phyloP scores from a whole-genome alignment of 139 green algal genomes.

The Tetradesmus obliquus region DNA sequence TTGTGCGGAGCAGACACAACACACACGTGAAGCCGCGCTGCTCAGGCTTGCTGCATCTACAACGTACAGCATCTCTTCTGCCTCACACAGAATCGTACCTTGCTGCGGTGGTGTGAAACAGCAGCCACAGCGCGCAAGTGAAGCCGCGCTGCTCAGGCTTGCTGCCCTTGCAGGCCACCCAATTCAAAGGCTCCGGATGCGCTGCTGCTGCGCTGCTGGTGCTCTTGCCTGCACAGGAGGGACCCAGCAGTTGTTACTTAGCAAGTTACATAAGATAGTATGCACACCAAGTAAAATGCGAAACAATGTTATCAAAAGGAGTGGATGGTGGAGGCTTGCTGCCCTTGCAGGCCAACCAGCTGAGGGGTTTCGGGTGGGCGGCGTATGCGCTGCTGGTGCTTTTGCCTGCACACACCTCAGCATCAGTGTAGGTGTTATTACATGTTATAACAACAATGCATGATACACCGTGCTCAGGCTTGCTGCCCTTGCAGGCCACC shows the following conservation, averaged over 20 bases:
- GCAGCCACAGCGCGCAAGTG: constrained; percentile 83
- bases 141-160: constrained; percentile 67
- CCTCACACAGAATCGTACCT: constrained; percentile 23
- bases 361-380: too few relatives aligned
- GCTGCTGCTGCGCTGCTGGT: neutral
- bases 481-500: constrained; percentile 62
- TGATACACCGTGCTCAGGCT: constrained; percentile 51
- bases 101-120: constrained; percentile 75
- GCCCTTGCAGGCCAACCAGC: neutral
- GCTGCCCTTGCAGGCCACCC: constrained; percentile 65
- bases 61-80: too few relatives aligned
- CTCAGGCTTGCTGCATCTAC: neutral
- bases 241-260: neutral
- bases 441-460: neutral
- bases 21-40: neutral
- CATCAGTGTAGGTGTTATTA: neutral
- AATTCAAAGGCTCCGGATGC: constrained; percentile 6
- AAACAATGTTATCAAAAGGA: too few relatives aligned
- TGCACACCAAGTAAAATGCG: too few relatives aligned
- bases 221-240: neutral
- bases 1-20: neutral
- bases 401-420: constrained; percentile 48
- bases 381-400: too few relatives aligned
- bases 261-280: too few relatives aligned
- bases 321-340: neutral